Conservation (phyloP, 2,329 filamentous ascomycete genomes). For the Aspergillus melleus region DNA sequence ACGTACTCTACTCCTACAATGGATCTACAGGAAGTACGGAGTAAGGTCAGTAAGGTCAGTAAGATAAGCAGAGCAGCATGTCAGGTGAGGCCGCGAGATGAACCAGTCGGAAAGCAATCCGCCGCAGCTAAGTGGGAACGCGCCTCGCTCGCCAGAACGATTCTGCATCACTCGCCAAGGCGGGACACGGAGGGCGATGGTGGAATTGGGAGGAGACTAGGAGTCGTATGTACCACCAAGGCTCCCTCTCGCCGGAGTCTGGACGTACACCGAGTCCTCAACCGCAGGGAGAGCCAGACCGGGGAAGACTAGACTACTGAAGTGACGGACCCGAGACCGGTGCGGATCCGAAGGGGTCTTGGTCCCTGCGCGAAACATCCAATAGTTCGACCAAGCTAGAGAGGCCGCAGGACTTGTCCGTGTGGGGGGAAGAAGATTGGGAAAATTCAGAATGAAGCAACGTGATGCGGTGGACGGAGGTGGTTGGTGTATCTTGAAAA, state of each 20-base stretch:
- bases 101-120: background rate
- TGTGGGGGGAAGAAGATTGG: conserved; percentile 1
- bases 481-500: conserved; percentile 28
- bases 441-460: conserved; percentile 18
- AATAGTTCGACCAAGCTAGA: conserved; percentile 11
- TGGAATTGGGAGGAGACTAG: background rate
- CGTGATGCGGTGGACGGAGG: conserved; percentile 26
- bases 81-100: background rate
- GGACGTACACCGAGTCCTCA: no score
- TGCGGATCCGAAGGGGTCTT: conserved; percentile 1
- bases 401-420: background rate
- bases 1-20: background rate
- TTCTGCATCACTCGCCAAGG: background rate
- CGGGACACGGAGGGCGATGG: background rate
- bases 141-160: background rate
- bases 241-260: no score
- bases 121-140: background rate
- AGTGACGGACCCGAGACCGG: background rate
- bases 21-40: background rate
- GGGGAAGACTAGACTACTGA: background rate
- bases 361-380: background rate
- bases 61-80: background rate
- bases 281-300: background rate
- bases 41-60: background rate
- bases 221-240: background rate